Conservation (phyloP, 2,329 filamentous ascomycete species). For the Sclerotinia nivalis region DNA sequence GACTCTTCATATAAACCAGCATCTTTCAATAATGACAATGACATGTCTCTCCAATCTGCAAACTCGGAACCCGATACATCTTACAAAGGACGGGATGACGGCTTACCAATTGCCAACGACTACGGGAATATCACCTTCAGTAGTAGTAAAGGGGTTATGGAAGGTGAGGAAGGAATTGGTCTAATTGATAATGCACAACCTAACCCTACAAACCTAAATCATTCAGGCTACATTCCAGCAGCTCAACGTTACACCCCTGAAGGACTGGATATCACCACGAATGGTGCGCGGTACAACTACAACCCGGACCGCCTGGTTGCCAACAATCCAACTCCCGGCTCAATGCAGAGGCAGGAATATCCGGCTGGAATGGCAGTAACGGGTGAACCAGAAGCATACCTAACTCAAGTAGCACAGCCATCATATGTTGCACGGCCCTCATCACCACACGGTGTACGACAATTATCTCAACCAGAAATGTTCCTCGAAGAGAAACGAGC, state of each 20-base stretch:
- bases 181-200: constrained; percentile 40
- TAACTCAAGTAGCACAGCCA: constrained; percentile 27
- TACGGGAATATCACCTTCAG: constrained; percentile 39
- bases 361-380: constrained; percentile 35
- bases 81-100: constrained; percentile 28
- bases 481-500: constrained; percentile 32
- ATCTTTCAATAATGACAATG: constrained; percentile 28
- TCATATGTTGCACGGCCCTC: constrained; percentile 20
- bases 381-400: constrained; percentile 31
- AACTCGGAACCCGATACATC: constrained; percentile 22
- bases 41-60: constrained; percentile 31
- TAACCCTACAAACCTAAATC: constrained; percentile 32
- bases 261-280: constrained; percentile 34
- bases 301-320: constrained; percentile 29
- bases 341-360: constrained; percentile 21
- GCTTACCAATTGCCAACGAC: constrained; percentile 39
- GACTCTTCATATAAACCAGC: constrained; percentile 51
- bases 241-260: constrained; percentile 37
- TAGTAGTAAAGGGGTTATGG: constrained; percentile 27
- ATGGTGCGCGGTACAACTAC: constrained; percentile 25
- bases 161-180: constrained; percentile 36
- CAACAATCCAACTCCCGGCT: constrained; percentile 27
- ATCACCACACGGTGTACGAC: constrained; percentile 11
- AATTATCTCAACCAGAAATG: constrained; percentile 26
- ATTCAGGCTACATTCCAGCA: constrained; percentile 35